Evolutionary conservation across 2,329 filamentous ascomycete genomes (phyloP).

Genomic region (Hyphodiscus sp.): DNA sequence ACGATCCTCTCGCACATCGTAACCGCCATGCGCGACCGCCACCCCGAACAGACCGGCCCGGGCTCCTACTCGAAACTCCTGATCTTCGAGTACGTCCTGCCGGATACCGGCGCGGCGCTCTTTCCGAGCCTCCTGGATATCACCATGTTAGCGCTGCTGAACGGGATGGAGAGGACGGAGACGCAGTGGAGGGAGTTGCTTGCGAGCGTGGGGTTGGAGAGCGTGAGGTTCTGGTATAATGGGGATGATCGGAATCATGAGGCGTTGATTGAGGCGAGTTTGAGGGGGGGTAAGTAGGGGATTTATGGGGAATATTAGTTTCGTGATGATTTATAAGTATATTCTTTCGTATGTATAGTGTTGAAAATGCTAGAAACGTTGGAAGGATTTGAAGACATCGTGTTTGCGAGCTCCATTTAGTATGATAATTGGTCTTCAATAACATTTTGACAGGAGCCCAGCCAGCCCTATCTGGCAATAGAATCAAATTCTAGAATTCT

Average conservation of each 20-base stretch:
- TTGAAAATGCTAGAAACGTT: too few relatives aligned
- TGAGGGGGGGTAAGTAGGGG: background rate
- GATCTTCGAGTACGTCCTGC: slow-evolving; percentile 16
- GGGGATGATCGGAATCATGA: slow-evolving; percentile 1
- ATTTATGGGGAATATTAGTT: background rate
- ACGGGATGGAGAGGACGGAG: slow-evolving; percentile 31
- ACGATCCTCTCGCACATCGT: slow-evolving; percentile 27
- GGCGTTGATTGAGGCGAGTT: slow-evolving; percentile 10
- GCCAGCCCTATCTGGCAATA: too few relatives aligned
- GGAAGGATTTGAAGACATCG: too few relatives aligned
- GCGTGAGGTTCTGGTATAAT: slow-evolving; percentile 14
- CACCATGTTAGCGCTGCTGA: slow-evolving; percentile 32
- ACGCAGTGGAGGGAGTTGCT: slow-evolving; percentile 30
- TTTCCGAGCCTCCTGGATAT: slow-evolving; percentile 31
- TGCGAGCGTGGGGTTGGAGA: slow-evolving; percentile 9
- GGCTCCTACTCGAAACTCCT: slow-evolving; percentile 11
- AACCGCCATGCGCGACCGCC: slow-evolving; percentile 21
- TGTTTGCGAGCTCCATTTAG: too few relatives aligned
- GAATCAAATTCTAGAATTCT: too few relatives aligned
- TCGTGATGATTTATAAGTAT: too few relatives aligned
- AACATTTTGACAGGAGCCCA: too few relatives aligned
- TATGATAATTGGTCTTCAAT: too few relatives aligned
- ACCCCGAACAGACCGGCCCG: too few relatives aligned
- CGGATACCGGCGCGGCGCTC: slow-evolving; percentile 5
- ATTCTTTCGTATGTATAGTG: too few relatives aligned